A percentile compares a stretch with the other conserved stretches of the same genome.
phyloP scores from a whole-genome alignment of 805 yeast genomes.

The Yarrowia hollandica region DNA sequence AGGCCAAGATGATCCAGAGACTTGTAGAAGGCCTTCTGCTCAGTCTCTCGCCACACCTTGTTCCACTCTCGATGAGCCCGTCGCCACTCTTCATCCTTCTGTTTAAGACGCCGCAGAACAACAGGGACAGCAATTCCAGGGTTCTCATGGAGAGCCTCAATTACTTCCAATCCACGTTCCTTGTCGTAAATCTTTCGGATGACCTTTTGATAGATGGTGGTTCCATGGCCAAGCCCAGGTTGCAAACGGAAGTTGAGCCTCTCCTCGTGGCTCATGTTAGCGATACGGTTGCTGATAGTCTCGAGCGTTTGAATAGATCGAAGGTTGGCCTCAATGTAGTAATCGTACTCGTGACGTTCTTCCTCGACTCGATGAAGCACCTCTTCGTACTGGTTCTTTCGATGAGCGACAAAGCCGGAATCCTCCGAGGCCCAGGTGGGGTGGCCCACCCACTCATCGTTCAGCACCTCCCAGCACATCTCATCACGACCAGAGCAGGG shows the following conservation, averaged over 20 bases:
- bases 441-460: conserved; percentile 99
- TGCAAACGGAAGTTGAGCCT: conserved; percentile 83
- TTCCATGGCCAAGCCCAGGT: conserved; percentile 89
- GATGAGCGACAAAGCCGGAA: conserved; percentile 97
- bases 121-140: conserved; percentile 96
- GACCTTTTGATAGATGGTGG: conserved; percentile 92
- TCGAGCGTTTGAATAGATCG: conserved; percentile 94
- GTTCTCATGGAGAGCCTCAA: conserved; percentile 90
- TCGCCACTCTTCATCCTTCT: conserved; percentile 98
- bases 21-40: conserved; percentile 89
- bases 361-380: conserved; percentile 92
- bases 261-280: conserved; percentile 90
- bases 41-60: conserved; percentile 98
- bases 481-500: conserved; percentile 98
- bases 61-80: conserved; percentile 98
- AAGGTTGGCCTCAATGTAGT: conserved; percentile 89
- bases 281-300: conserved; percentile 89
- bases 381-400: conserved; percentile 97
- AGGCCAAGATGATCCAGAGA: conserved; percentile 93
- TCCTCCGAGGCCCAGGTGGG: conserved; percentile 99
- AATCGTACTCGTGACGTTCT: conserved; percentile 96
- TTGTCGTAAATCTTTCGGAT: conserved; percentile 89
- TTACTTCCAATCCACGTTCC: conserved; percentile 93
- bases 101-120: conserved; percentile 87
- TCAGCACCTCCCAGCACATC: conserved; percentile 97